phyloP scores from a whole-genome alignment of 805 yeast species.

The Nakazawaea pomicola region DNA sequence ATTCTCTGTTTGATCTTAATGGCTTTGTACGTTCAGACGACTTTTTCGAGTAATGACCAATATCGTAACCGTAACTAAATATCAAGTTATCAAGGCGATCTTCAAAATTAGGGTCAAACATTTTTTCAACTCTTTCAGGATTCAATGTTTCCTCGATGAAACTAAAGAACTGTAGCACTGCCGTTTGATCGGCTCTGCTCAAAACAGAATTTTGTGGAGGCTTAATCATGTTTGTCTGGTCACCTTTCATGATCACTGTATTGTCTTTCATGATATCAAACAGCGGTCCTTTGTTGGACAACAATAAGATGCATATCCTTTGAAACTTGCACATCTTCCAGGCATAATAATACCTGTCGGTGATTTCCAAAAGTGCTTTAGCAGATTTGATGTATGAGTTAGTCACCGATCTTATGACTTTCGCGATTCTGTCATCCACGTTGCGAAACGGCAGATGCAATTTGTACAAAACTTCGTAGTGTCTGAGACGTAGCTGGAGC shows the following conservation, averaged over 20 bases:
- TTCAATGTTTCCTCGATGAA: background rate
- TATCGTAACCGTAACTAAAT: background rate
- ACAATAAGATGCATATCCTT: constrained; percentile 22
- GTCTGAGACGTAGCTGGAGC: constrained; percentile 24
- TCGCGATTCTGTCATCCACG: background rate
- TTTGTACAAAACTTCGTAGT: constrained; percentile 15
- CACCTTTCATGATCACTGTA: background rate
- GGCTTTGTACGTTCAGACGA: constrained; percentile 4
- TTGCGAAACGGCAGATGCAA: background rate
- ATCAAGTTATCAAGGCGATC: background rate
- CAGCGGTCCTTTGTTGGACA: constrained; percentile 8
- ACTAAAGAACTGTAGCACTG: background rate
- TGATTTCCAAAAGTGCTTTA: constrained; percentile 32
- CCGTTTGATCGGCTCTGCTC: background rate
- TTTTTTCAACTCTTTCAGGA: background rate
- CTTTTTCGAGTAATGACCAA: background rate
- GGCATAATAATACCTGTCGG: constrained; percentile 61
- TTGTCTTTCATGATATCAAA: background rate
- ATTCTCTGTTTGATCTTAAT: background rate
- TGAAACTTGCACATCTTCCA: constrained; percentile 64
- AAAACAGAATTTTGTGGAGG: constrained; percentile 6
- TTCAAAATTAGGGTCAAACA: background rate
- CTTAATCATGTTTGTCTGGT: background rate
- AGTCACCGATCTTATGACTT: background rate
- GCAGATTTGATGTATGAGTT: background rate